These are phyloP conservation scores for Astrothelium subdiscretum DNA, from an alignment of 495 filamentous ascomycete genomes.

Conservation along the genomic window DNA sequence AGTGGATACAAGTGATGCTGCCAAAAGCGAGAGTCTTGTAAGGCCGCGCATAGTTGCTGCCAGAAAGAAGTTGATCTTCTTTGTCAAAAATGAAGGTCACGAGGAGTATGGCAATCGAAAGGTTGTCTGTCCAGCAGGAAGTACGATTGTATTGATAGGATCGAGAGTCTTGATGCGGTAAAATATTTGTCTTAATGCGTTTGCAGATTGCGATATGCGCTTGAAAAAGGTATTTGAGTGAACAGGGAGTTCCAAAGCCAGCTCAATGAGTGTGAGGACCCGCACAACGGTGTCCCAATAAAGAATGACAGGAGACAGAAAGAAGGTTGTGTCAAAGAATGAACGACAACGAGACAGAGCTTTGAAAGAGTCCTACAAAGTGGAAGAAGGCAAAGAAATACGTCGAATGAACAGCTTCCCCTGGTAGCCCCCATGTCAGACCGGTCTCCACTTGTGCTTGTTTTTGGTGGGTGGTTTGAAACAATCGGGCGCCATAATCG, in stretches of 20 bases:
- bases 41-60: background rate
- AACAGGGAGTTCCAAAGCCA: background rate
- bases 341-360: background rate
- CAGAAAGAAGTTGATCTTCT: background rate
- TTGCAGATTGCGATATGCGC: too few species aligned
- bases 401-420: background rate
- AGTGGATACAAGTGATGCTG: background rate
- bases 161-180: background rate
- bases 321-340: background rate
- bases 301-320: background rate
- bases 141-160: background rate
- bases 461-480: background rate
- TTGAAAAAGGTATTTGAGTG: background rate
- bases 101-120: background rate
- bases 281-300: background rate
- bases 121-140: background rate
- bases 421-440: background rate
- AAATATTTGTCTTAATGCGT: too few species aligned
- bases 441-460: background rate
- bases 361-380: background rate
- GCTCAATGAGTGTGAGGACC: background rate
- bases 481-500: background rate
- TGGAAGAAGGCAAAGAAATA: background rate
- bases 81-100: too few species aligned
- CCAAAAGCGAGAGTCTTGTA: background rate